Base-by-base conservation (phyloP, 768 basidiomycete genomes). In the Boletus speciosus region DNA sequence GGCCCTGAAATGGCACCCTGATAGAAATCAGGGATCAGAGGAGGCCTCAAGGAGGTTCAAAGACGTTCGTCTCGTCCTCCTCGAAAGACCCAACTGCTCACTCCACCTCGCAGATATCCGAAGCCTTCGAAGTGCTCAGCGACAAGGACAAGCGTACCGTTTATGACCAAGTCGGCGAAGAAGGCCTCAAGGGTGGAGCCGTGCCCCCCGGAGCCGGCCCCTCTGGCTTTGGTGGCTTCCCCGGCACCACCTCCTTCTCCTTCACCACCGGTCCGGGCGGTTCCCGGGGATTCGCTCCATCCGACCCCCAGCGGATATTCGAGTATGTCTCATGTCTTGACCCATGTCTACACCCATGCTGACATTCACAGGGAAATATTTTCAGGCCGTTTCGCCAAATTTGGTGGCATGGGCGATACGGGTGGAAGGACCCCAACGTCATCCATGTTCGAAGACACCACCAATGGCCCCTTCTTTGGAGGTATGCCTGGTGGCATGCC, bases 1-100 rank as follows among this genome's bases (percentile, higher is more conserved):
- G 88, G 92, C 93, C 44, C 70, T 97, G 69, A 93, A 91, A 82
- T 91, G 90, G 86, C 96, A 98, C 71, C 95, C 95, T 36, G 94
- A 97, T 69, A 81, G 94, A 37, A 96, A 97, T 66, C 74, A 74
- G 51, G 90, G 91, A 29, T 86, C 89, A 47, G 94, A 94, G 61
- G 87, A 86, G 59, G 89, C 96, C 0, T 86, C 82, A 3, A 79
- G 81, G 69, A 96, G 90, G 72, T 98, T 99, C 73, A 95, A 99
- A 75, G 83, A 95, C 81, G 93, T 86, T 39, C 27, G 77, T 64
- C 14, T 1, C 31, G 25, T 11, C 5, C 5, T n/a, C 8, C 21
- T 2, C 8, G 5, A 12, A 1, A 7, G 4, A 6, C 34, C 19
- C 5, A 16, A n/a, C 16, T 5, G 14, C 53, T 56, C 41, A 54